Base-by-base conservation (phyloP, 257 asterid species). In the Penstemon newberryi region DNA sequence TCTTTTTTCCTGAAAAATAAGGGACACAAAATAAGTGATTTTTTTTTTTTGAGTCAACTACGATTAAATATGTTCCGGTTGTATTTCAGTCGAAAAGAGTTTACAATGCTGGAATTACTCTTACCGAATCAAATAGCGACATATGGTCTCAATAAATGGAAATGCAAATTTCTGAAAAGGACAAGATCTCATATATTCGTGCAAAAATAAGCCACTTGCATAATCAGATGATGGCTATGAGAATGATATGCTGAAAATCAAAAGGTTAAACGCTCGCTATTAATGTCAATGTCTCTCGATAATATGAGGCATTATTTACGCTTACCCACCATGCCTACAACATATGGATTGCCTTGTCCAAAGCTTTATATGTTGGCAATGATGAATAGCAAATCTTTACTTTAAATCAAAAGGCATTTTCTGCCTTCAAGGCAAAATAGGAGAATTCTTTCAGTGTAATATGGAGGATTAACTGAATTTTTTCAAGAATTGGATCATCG, bases 261-360 rank as follows among this genome's bases (percentile, higher is more conserved):
- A 65, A 50, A 65, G 25, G 59, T 66, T 4, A 52, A 39, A 54
- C 37, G 13, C 18, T 66, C 61, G 61, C 10, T 64, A 1, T 41
- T 61, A n/a, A 70, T 71, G 76, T 64, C 41, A 1, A 54, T 54
- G 70, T 7, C 12, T 5, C 47, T 65, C 78, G 4, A 59, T 15
- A 15, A 0, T 15, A 15, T 15, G 18, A 15, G 18, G 18, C 18
- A 15, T 15, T 15, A 15, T 15, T 15, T 15, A 15, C 18, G 18
- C 18, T 15, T 15, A 15, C 18, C 18, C 18, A 15, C 69, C n/a
- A n/a, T n/a, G 49, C 64, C 7, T 19, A 3, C 5, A 56, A 57
- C 1, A 66, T 73, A 4, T 72, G 54, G 49, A 62, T 1, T 38
- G 18, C 66, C 6, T 3, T 49, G 45, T 49, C 65, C n/a, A 64